phyloP scores from a whole-genome alignment of 768 basidiomycete genomes.

The Leccinellum luteum region DNA sequence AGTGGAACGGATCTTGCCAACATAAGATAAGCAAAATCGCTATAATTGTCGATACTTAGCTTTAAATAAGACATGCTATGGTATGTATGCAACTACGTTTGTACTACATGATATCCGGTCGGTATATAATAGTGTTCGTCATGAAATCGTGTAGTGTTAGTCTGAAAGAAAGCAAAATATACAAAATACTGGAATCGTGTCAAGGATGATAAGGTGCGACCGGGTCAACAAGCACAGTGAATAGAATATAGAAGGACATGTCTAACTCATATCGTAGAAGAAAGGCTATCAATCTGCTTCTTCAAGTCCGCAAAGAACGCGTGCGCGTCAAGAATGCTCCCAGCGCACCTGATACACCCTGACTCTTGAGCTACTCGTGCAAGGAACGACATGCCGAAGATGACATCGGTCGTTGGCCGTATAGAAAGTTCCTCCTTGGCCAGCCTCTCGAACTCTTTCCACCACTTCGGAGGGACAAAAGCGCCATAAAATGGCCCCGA shows the following conservation, averaged over 20 bases:
- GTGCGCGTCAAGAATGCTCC: slow-evolving; percentile 63
- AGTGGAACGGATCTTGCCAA: slow-evolving; percentile 18
- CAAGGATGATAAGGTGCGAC: background rate
- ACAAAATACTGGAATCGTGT: background rate
- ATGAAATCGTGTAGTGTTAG: background rate
- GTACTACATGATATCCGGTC: background rate
- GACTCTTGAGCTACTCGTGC: slow-evolving; percentile 46
- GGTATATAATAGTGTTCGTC: background rate
- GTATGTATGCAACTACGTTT: background rate
- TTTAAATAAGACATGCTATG: background rate
- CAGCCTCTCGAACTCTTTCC: slow-evolving; percentile 55
- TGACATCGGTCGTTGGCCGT: slow-evolving; percentile 55
- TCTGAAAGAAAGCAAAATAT: background rate
- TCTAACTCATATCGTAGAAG: slow-evolving; percentile 39
- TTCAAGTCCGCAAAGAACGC: slow-evolving; percentile 54
- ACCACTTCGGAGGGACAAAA: slow-evolving; percentile 63
- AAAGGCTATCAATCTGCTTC: slow-evolving; percentile 52
- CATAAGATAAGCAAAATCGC: background rate
- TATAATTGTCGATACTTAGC: background rate
- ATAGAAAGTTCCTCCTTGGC: slow-evolving; percentile 56
- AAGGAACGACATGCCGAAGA: slow-evolving; percentile 62
- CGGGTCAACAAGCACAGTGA: background rate
- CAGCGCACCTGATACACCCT: slow-evolving; percentile 63
- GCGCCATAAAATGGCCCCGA: slow-evolving; percentile 48
- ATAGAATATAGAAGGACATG: background rate